Percentiles rank a stretch among this genome's conserved stretches.
Conservation (phyloP, 768 basidiomycete genomes). For the Termitomyces sp. region DNA sequence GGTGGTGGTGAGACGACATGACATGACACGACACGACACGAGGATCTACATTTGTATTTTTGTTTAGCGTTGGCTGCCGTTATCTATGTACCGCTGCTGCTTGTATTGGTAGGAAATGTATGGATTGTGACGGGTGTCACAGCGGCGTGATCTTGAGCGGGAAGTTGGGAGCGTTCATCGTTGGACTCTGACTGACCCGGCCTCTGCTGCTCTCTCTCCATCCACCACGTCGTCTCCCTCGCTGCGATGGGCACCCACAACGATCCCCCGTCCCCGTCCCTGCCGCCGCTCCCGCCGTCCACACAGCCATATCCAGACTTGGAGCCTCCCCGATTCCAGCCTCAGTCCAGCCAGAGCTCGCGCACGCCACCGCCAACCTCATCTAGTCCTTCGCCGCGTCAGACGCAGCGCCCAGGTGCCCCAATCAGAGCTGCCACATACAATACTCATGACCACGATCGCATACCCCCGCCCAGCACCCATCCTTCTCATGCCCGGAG, state of each 20-base stretch:
- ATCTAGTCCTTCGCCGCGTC: conserved; percentile 21
- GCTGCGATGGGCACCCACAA: conserved; percentile 32
- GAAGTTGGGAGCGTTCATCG: conserved; percentile 8
- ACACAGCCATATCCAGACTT: conserved; percentile 22
- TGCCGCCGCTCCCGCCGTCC: conserved; percentile 20
- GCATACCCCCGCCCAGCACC: conserved; percentile 34
- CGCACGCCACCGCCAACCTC: conserved; percentile 29
- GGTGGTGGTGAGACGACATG: conserved; percentile 38
- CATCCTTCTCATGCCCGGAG: conserved; percentile 52
- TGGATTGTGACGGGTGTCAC: conserved; percentile 6
- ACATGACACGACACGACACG: not conserved
- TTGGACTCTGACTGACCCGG: not conserved
- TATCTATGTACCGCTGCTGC: not conserved
- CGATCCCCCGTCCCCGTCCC: conserved; percentile 26
- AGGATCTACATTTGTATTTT: not conserved
- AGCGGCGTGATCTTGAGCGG: conserved; percentile 11
- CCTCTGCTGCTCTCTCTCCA: not conserved
- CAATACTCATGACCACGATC: conserved; percentile 48
- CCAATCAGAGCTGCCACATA: conserved; percentile 66
- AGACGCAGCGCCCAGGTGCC: conserved; percentile 35
- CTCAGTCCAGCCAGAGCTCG: conserved; percentile 15
- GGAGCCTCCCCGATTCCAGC: conserved; percentile 15
- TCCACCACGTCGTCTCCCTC: not conserved
- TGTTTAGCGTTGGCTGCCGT: too few species aligned
- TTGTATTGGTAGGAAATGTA: not conserved